phyloP scores from a whole-genome alignment of 768 basidiomycete genomes.

The Hypsizygus marmoreus region DNA sequence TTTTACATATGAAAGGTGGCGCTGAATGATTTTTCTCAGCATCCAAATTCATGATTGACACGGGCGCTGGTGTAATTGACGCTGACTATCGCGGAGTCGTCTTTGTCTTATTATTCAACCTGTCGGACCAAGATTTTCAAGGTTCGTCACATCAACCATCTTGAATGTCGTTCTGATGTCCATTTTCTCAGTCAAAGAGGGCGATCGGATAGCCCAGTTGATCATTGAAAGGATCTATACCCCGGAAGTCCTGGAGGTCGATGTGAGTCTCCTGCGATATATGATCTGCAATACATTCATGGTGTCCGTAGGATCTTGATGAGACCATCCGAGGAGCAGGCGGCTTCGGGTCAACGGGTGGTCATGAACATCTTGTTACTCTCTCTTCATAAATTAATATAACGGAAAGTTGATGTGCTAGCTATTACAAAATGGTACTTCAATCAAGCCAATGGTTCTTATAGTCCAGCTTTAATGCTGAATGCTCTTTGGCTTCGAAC shows the following conservation, averaged over 20 bases:
- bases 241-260: constrained; percentile 83
- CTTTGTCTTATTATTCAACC: constrained; percentile 92
- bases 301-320: constrained; percentile 65
- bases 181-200: constrained; percentile 71
- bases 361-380: constrained; percentile 55
- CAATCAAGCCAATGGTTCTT: too few relatives aligned
- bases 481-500: too few relatives aligned
- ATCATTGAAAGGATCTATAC: constrained; percentile 90
- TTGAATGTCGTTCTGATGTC: not conserved
- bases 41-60: constrained; percentile 96
- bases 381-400: constrained; percentile 9
- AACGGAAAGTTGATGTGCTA: not conserved
- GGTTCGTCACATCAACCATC: constrained; percentile 41
- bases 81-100: constrained; percentile 94
- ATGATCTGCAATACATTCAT: not conserved
- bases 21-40: constrained; percentile 47
- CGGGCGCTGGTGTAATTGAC: constrained; percentile 96
- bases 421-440: too few relatives aligned
- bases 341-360: constrained; percentile 96
- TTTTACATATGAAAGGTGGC: not conserved
- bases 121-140: constrained; percentile 86
- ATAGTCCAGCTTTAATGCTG: too few relatives aligned
- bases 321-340: constrained; percentile 81
- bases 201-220: constrained; percentile 95
- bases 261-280: constrained; percentile 50